A percentile compares a stretch with the other conserved stretches of the same genome.
Conservation (phyloP, 2,329 filamentous ascomycete genomes). For the Ophiocordyceps unilateralis region DNA sequence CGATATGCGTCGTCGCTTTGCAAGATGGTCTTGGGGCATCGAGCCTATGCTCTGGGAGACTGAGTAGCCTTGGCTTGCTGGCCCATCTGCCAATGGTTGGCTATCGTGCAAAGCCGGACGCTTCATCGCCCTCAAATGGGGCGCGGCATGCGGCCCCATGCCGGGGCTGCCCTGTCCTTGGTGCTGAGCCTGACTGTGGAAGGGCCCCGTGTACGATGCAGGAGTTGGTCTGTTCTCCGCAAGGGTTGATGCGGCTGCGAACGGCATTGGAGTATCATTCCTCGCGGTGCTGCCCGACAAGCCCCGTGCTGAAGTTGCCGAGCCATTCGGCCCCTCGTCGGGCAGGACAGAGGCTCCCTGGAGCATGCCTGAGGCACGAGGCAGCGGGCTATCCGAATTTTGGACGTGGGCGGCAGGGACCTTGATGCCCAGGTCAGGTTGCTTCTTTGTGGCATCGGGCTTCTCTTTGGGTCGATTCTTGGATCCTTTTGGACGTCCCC, state of each 20-base stretch:
- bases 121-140: background rate
- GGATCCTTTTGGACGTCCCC: slow-evolving; percentile 27
- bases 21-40: slow-evolving; percentile 2
- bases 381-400: slow-evolving; percentile 1
- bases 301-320: background rate
- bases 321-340: background rate
- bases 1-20: slow-evolving; percentile 12
- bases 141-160: background rate
- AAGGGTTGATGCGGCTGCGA: background rate
- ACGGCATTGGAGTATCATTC: background rate
- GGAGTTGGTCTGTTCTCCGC: background rate
- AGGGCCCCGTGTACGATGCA: background rate
- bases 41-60: slow-evolving; percentile 1
- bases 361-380: background rate
- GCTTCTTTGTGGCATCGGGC: slow-evolving; percentile 1
- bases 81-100: background rate
- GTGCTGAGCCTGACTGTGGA: background rate
- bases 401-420: background rate
- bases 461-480: slow-evolving; percentile 22
- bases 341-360: background rate
- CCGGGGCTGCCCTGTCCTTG: background rate
- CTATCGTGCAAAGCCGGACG: slow-evolving; percentile 1
- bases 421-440: background rate
- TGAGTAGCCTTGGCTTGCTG: background rate
- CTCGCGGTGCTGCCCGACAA: background rate